Evolutionary conservation across 257 asterid species (phyloP).

Genomic region (Jaltomata sinuosa): DNA sequence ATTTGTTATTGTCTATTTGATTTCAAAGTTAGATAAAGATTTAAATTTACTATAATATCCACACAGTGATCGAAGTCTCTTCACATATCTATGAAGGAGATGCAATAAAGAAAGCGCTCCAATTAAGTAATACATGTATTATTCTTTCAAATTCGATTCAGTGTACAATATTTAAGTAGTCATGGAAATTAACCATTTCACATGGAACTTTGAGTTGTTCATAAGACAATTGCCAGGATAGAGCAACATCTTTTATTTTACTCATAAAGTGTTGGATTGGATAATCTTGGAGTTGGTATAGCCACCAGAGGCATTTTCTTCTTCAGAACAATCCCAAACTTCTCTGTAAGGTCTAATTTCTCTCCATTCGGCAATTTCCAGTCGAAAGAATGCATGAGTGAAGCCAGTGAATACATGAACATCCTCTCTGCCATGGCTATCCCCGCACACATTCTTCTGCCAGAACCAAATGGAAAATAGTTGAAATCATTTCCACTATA

Average conservation of each 20-base stretch:
- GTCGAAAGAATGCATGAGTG: slow-evolving; percentile 46
- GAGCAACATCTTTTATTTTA: not conserved
- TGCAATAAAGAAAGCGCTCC: not conserved
- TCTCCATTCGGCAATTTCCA: slow-evolving; percentile 35
- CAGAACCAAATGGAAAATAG: slow-evolving; percentile 51
- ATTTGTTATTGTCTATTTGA: too few species aligned
- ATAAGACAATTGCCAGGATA: not conserved
- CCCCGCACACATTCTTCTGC: slow-evolving; percentile 52
- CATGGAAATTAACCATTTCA: not conserved
- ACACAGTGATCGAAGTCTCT: too few species aligned
- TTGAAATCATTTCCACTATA: slow-evolving; percentile 45
- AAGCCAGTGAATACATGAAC: slow-evolving; percentile 48
- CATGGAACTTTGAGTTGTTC: not conserved
- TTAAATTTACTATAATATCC: too few species aligned
- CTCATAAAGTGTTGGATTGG: slow-evolving; percentile 20
- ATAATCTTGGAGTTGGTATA: slow-evolving; percentile 43
- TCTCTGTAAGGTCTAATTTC: slow-evolving; percentile 32
- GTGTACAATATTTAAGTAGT: not conserved
- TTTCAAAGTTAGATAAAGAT: too few species aligned
- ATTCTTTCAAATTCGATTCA: not conserved
- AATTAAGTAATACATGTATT: not conserved
- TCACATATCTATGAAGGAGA: too few species aligned
- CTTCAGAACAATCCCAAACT: slow-evolving; percentile 61
- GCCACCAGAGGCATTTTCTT: slow-evolving; percentile 42
- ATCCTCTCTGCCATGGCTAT: slow-evolving; percentile 53